Conservation (phyloP, 2,329 filamentous ascomycete genomes). For the Mycogone perniciosa region DNA sequence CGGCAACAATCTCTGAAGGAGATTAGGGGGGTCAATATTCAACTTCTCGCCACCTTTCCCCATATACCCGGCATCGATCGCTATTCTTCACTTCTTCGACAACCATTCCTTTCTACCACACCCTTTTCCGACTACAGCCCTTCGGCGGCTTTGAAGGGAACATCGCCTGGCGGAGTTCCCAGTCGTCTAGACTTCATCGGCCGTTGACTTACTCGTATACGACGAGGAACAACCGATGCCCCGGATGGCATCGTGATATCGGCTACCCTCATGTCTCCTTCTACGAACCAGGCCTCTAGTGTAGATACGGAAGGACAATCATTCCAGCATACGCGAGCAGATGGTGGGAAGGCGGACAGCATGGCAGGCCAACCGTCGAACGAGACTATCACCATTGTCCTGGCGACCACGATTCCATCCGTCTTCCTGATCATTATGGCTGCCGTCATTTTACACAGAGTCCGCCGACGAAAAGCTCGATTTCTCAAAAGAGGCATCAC, state of each 20-base stretch:
- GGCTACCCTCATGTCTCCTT: not conserved
- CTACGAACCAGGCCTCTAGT: not conserved
- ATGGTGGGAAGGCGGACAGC: slow-evolving; percentile 1
- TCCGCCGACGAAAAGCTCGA: slow-evolving; percentile 33
- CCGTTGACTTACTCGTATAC: not conserved
- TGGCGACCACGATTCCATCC: slow-evolving; percentile 46
- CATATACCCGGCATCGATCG: slow-evolving; percentile 2
- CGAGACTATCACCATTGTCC: slow-evolving; percentile 40
- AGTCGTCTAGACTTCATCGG: too few relatives aligned
- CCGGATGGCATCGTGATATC: slow-evolving; percentile 9
- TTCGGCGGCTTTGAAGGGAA: too few relatives aligned
- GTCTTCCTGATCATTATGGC: slow-evolving; percentile 31
- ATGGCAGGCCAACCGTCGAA: slow-evolving; percentile 6
- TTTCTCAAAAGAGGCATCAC: slow-evolving; percentile 51
- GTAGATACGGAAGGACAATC: not conserved
- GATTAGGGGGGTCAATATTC: too few relatives aligned
- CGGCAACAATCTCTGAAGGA: too few relatives aligned
- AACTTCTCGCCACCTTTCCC: not conserved
- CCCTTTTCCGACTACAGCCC: not conserved
- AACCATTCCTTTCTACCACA: not conserved
- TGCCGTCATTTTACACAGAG: slow-evolving; percentile 32
- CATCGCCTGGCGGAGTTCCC: too few relatives aligned
- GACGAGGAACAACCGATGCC: not conserved
- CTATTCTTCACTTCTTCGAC: slow-evolving; percentile 3
- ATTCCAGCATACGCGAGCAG: not conserved